Evolutionary conservation across 2,329 filamentous ascomycete genomes (phyloP), one percentile per base, ranked within the genome.

Genomic region (Cercospora canescens): DNA sequence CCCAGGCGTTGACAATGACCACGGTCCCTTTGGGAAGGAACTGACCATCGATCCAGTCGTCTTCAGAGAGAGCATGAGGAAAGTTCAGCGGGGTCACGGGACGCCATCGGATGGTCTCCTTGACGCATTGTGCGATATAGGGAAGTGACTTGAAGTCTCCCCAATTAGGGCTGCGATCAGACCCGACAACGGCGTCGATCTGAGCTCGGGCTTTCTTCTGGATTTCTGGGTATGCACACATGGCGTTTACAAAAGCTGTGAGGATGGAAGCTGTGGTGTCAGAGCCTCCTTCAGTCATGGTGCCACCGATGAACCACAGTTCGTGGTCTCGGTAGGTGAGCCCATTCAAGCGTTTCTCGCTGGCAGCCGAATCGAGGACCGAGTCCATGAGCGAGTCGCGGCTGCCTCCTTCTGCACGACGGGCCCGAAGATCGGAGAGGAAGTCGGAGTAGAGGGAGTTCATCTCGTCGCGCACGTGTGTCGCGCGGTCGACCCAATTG

Each of bases 321-420:
- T 50, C 24, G 26, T 50, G 24, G 12, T 50, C 45, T 16, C 26
- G 24, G 45, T 26, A 58, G 14, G 28, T 26, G 1, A 50, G 12
- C 4, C 45, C 45, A 26, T 50, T 50, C 45, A 50, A 50, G 45
- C 45, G 45, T 32, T 68, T 71, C 66, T 70, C 68, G 45, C 60
- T 68, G 5, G 72, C 69, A 21, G 63, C 69, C 65, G 80, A 72
- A 55, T 83, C 78, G 1, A 84, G 73, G 0, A 83, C 74, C 6
- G 70, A 65, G 68, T 84, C 81, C 68, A 83, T 76, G 57, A 83
- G 78, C 12, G 72, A 76, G 8, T 72, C 70, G 16, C 74, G 69
- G 7, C 64, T 69, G 3, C 73, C 75, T 2, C 70, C 73, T 5
- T 67, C 64, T 12, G 52, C 66, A 21, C 71, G 68, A 4, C 81